Conservation (phyloP, 345 rosid genomes). For the Geranium brycei region DNA sequence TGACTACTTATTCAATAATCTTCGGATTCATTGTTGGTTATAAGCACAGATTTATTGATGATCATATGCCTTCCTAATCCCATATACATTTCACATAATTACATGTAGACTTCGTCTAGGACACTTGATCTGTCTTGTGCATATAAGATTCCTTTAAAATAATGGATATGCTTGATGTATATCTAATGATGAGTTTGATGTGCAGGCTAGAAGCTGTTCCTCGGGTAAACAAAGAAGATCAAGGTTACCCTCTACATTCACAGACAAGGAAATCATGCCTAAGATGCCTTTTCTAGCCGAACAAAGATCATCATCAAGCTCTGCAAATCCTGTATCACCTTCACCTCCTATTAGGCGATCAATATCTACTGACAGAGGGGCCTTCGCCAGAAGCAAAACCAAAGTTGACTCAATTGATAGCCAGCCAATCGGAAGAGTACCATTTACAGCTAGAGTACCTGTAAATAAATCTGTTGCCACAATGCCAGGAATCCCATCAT, state of each 20-base stretch:
- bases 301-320: constrained; percentile 26
- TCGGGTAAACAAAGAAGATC: constrained; percentile 78
- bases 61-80: no score
- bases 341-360: constrained; percentile 75
- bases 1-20: no score
- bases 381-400: constrained; percentile 38
- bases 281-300: constrained; percentile 37
- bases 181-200: constrained; percentile 5
- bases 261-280: constrained; percentile 45
- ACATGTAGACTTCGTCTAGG: no score
- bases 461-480: constrained; percentile 42
- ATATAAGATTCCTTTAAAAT: not conserved
- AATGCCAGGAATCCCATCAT: constrained; percentile 25
- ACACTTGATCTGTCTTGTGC: no score
- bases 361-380: constrained; percentile 69
- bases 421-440: constrained; percentile 43
- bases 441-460: constrained; percentile 77
- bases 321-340: constrained; percentile 43
- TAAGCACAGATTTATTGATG: no score
- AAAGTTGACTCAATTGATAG: constrained; percentile 45
- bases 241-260: constrained; percentile 48
- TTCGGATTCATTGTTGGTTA: no score
- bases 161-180: not conserved
- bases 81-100: no score
- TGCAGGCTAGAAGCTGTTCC: constrained; percentile 73